These are phyloP conservation scores for Combretum micranthum DNA, from an alignment of 345 rosid genomes.

Conservation along the genomic window DNA sequence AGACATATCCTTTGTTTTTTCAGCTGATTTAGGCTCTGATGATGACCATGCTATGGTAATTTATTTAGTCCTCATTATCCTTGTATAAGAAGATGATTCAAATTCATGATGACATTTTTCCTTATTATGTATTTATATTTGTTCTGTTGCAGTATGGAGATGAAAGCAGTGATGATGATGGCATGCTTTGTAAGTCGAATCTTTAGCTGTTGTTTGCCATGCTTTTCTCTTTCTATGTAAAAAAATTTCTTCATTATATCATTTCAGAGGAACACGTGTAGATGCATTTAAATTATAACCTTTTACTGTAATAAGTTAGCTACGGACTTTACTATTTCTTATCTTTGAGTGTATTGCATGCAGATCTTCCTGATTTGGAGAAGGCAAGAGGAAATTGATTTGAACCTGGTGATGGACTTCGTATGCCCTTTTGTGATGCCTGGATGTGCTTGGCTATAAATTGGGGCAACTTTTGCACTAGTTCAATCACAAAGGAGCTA, in stretches of 20 bases:
- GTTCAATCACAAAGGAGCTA: too few species aligned
- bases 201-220: not conserved
- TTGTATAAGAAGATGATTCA: not conserved
- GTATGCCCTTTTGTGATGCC: too few species aligned
- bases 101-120: not conserved
- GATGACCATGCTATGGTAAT: slow-evolving; percentile 48
- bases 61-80: not conserved
- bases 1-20: slow-evolving; percentile 10
- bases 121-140: not conserved
- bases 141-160: slow-evolving; percentile 43
- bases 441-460: too few species aligned
- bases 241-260: not conserved
- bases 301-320: not conserved
- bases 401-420: not conserved
- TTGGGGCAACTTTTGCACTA: too few species aligned
- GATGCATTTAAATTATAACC: too few species aligned
- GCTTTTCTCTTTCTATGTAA: not conserved
- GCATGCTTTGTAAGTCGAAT: slow-evolving; percentile 84
- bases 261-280: not conserved
- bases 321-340: not conserved
- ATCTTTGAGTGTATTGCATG: slow-evolving; percentile 1
- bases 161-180: slow-evolving; percentile 82
- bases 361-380: slow-evolving; percentile 98
- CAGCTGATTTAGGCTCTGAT: slow-evolving; percentile 70
- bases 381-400: slow-evolving; percentile 56